Evolutionary conservation across 768 basidiomycete genomes (phyloP), one percentile per base, ranked within the genome.

Genomic region (Lyophyllum atratum): DNA sequence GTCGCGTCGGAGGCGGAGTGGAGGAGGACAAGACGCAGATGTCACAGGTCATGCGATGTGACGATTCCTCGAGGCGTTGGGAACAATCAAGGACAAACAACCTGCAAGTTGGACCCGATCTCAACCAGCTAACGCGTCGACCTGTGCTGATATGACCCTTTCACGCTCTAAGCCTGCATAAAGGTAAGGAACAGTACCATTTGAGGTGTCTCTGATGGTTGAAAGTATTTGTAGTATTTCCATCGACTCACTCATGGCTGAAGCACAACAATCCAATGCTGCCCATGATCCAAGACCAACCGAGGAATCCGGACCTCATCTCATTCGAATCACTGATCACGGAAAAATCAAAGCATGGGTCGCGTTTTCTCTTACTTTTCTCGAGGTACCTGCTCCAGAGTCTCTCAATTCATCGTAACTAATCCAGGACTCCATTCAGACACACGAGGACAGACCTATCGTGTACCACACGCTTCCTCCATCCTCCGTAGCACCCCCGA

Each of bases 401-500:
- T 24, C 25, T 21, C 2, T 28, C 29, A 37, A 11, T n/a, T n/a
- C n/a, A n/a, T n/a, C n/a, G n/a, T n/a, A n/a, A n/a, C n/a, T n/a
- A n/a, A n/a, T n/a, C n/a, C n/a, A n/a, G n/a, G n/a, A n/a, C n/a
- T n/a, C n/a, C n/a, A n/a, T n/a, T n/a, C n/a, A 86, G 85, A 74
- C 76, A 59, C 72, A 83, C 52, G 79, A 80, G 52, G 68, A 75
- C 21, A 73, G 68, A 53, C 78, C 83, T 0, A 64, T 89, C 22
- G 74, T 81, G 3, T 70, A 89, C 15, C 87, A 89, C 63, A 88
- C 87, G 0, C 70, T 85, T 3, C 86, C 86, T 3, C 64, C 70
- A 4, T 44, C 55, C n/a, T 47, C 58, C 40, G 64, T 54, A 40
- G 15, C 31, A 40, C 46, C 52, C 24, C 54, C 62, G 12, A 37